phyloP scores from a whole-genome alignment of 345 rosid genomes.

The Eucalyptus pauciflora region DNA sequence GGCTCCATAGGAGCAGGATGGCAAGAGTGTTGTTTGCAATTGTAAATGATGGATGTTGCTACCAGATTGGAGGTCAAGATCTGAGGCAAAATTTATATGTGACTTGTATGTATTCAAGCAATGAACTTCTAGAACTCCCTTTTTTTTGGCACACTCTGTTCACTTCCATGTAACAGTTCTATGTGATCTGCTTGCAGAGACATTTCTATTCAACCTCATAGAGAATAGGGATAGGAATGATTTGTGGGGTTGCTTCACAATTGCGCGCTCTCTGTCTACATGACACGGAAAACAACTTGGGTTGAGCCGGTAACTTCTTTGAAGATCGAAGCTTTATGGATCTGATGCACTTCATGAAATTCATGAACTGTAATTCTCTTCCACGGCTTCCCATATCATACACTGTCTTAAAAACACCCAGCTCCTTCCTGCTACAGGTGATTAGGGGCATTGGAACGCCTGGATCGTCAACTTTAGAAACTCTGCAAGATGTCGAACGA shows the following conservation, averaged over 20 bases:
- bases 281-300: constrained; percentile 7
- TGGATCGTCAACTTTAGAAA: background rate
- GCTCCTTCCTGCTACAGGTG: background rate
- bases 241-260: background rate
- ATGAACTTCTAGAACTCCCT: background rate
- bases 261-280: background rate
- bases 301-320: background rate
- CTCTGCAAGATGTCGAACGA: background rate
- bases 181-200: background rate
- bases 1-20: constrained; percentile 59
- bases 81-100: background rate
- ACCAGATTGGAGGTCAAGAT: constrained; percentile 38
- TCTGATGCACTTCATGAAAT: background rate
- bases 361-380: background rate
- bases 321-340: background rate
- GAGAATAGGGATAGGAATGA: background rate
- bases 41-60: constrained; percentile 38
- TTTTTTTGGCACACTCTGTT: background rate
- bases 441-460: background rate
- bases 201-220: background rate
- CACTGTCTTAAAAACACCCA: background rate
- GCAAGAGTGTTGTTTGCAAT: constrained; percentile 41
- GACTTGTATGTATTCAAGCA: background rate
- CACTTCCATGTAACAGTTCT: background rate
- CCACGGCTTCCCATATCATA: background rate